Base-by-base conservation (phyloP, 1,284 basidiomycete genomes). In the Sphaerobolus stellatus region DNA sequence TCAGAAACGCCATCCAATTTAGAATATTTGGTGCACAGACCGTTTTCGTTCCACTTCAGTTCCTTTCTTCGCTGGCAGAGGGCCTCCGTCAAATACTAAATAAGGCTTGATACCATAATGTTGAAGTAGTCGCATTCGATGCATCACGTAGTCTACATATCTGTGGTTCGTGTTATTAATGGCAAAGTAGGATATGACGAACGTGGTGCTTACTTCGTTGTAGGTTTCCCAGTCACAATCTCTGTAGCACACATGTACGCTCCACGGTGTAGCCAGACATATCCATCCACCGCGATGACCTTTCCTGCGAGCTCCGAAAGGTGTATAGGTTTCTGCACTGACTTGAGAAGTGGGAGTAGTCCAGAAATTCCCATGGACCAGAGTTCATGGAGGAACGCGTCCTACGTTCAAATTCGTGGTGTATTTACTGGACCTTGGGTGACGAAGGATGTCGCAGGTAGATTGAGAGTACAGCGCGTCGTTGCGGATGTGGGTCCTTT, bases 261-360 rank as follows among this genome's bases (percentile, higher is more conserved):
- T 11, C 94, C 97, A 62, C 88, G 86, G 70, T 99, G 97, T n/a
- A 99, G 80, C 96, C 96, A 98, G 46, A 96, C 95, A 71, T 99
- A 98, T 43, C 84, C 91, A 75, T 95, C 90, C 44, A 93, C 82
- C 2, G 88, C 92, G 34, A 94, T 71, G 1, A 85, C 90, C 67
- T 94, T 84, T 8, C 91, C 93, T 48, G 80, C 71, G 68, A 89
- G 94, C 51, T 94, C 88, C 8, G 85, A 87, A 56, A 98, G 79
- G 64, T 92, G 87, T 55, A 79, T 82, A 54, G 82, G 81, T 54
- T 80, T 81, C 66, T 94, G 90, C 31, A 96, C 93, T 54, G 94
- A 86, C 76, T 95, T 97, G 63, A 99, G 82, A 29, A 96, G 80
- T 25, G 94, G 92, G 30, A 99, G 75, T 33, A 99, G 82, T n/a